Percentiles rank a stretch among this genome's conserved stretches.
These are phyloP conservation scores for Carpinus viminea DNA, from an alignment of 306 rosid species.

Conservation along the genomic window DNA sequence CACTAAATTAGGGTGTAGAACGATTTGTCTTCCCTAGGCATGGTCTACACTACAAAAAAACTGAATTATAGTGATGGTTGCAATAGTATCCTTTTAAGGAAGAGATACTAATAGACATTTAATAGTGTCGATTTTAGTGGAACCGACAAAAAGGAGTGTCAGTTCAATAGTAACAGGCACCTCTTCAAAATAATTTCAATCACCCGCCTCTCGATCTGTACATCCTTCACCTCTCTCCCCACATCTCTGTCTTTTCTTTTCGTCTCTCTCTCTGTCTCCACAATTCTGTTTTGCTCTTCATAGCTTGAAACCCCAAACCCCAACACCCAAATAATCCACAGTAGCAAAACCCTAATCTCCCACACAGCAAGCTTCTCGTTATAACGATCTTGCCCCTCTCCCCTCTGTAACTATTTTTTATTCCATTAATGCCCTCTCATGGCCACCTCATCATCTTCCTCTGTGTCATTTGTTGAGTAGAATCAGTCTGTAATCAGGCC, in stretches of 20 bases:
- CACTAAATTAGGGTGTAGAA: no score
- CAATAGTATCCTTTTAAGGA: no score
- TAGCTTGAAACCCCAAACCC: constrained; percentile 36
- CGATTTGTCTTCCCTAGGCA: no score
- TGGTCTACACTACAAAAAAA: no score
- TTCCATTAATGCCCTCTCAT: constrained; percentile 26
- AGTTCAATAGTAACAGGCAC: no score
- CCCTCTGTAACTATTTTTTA: constrained; percentile 15
- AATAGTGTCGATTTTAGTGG: no score
- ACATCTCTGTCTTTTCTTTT: constrained; percentile 29
- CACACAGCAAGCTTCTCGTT: background rate
- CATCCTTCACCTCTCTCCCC: no score
- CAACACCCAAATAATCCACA: constrained; percentile 19
- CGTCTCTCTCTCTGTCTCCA: constrained; percentile 28
- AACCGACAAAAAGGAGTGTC: no score
- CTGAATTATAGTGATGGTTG: no score
- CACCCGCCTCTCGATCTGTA: no score
- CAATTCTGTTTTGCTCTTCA: constrained; percentile 26
- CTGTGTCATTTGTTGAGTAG: constrained; percentile 8
- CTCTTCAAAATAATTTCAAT: no score
- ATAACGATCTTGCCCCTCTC: constrained; percentile 39
- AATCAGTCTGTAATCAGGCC: constrained; percentile 22
- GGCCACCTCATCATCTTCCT: constrained; percentile 17
- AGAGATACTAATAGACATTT: no score
- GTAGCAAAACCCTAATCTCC: constrained; percentile 27